Conservation (phyloP, 768 basidiomycete species). For the Rhodotorula toruloides region DNA sequence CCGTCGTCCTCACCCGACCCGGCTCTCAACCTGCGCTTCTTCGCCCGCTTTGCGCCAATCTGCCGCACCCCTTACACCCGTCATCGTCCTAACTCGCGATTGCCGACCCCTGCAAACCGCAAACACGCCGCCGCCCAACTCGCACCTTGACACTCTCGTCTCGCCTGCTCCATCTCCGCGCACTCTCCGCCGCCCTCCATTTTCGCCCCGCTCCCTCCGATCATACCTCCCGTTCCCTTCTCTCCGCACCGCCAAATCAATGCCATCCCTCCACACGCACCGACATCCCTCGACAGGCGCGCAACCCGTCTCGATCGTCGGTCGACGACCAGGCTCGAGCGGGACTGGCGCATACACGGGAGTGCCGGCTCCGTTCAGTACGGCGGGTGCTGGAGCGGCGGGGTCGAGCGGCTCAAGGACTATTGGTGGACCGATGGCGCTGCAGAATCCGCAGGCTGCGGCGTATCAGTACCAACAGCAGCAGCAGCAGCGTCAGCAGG, state of each 20-base stretch:
- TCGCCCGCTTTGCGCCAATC: background rate
- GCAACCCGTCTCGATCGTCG: slow-evolving; percentile 17
- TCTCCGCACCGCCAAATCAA: slow-evolving; percentile 14
- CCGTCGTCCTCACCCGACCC: background rate
- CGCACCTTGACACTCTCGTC: background rate
- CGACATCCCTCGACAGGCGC: slow-evolving; percentile 29
- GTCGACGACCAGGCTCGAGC: slow-evolving; percentile 14
- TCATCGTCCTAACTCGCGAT: too few species aligned
- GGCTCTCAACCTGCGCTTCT: background rate
- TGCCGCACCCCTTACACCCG: too few species aligned
- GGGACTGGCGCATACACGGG: background rate
- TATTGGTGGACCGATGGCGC: slow-evolving; percentile 8
- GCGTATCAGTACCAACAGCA: slow-evolving; percentile 2
- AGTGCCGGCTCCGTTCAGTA: too few species aligned
- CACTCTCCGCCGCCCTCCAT: background rate
- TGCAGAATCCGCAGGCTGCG: slow-evolving; percentile 1
- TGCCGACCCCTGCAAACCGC: too few species aligned
- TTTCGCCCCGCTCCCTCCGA: background rate
- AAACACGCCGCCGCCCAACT: too few species aligned
- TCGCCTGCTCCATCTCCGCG: background rate
- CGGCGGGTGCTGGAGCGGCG: background rate
- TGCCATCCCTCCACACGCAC: slow-evolving; percentile 14
- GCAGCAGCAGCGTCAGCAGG: slow-evolving; percentile 1
- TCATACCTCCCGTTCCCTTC: background rate
- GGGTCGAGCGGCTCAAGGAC: background rate